Evolutionary conservation across 495 filamentous ascomycete species (phyloP).

Genomic region (Podospora anserina): DNA sequence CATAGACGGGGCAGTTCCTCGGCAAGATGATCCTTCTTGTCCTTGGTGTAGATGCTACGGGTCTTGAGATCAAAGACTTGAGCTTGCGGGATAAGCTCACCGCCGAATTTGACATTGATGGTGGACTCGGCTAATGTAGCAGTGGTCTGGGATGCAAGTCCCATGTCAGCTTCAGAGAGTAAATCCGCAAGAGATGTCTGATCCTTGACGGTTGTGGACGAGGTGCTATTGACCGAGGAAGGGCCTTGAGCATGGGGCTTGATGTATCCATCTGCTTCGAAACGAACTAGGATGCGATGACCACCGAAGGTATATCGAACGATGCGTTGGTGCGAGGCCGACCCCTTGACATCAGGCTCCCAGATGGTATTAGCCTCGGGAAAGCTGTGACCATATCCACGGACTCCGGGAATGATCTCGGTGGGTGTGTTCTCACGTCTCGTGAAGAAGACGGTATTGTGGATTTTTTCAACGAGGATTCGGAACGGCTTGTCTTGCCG

Average conservation of each 20-base stretch:
- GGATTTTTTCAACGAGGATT: conserved; percentile 57
- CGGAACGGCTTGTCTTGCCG: conserved; percentile 48
- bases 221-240: not conserved
- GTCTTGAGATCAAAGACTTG: conserved; percentile 69
- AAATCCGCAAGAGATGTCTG: not conserved
- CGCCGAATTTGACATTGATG: conserved; percentile 21
- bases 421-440: conserved; percentile 56
- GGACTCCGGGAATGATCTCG: conserved; percentile 48
- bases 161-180: not conserved
- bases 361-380: conserved; percentile 62
- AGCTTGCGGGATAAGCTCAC: conserved; percentile 41
- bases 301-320: conserved; percentile 58
- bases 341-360: conserved; percentile 46
- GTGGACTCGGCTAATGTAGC: not conserved
- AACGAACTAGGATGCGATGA: conserved; percentile 55
- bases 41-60: conserved; percentile 39
- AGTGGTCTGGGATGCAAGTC: not conserved
- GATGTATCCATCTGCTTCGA: conserved; percentile 59
- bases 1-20: conserved; percentile 57
- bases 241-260: not conserved
- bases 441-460: conserved; percentile 60
- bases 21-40: conserved; percentile 25
- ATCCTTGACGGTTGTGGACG: not conserved
- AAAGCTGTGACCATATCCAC: conserved; percentile 64
- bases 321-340: conserved; percentile 60